A percentile compares a stretch with the other conserved stretches of the same genome.
These are phyloP conservation scores for Bipolaris victoriae DNA, from an alignment of 2,329 filamentous ascomycete genomes.

Conservation along the genomic window DNA sequence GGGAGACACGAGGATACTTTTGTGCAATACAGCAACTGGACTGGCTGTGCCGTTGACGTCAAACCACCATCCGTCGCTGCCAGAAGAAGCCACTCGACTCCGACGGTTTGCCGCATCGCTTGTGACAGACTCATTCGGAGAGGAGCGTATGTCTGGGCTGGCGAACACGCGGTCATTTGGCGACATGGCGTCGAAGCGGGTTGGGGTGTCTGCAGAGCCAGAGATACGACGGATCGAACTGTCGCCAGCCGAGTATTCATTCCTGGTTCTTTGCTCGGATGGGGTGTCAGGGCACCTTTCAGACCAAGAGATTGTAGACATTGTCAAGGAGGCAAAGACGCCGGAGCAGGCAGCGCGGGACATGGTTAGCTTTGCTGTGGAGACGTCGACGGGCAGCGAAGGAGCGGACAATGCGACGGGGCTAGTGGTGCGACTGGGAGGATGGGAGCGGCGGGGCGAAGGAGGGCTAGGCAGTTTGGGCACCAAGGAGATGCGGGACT, in stretches of 20 bases:
- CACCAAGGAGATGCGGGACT: constrained; percentile 90
- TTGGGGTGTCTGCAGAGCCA: constrained; percentile 93
- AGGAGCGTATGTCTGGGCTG: constrained; percentile 90
- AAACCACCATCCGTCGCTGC: constrained; percentile 90
- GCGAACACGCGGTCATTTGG: constrained; percentile 95
- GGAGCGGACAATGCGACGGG: constrained; percentile 68
- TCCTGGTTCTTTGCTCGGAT: constrained; percentile 86
- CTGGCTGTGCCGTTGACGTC: constrained; percentile 80
- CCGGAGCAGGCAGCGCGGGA: constrained; percentile 82
- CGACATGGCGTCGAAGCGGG: constrained; percentile 87
- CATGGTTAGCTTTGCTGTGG: constrained; percentile 86
- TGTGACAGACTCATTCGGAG: constrained; percentile 94
- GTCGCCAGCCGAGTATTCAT: constrained; percentile 82
- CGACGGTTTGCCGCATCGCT: constrained; percentile 86
- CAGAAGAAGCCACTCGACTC: constrained; percentile 80
- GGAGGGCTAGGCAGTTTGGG: constrained; percentile 88
- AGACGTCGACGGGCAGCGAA: constrained; percentile 65
- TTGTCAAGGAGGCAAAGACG: constrained; percentile 90
- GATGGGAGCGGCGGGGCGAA: constrained; percentile 74
- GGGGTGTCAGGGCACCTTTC: constrained; percentile 84
- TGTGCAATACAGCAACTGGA: constrained; percentile 86
- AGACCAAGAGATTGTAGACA: constrained; percentile 95
- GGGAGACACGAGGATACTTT: constrained; percentile 87
- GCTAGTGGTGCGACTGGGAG: constrained; percentile 66
- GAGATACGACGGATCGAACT: constrained; percentile 83